These are phyloP conservation scores for Stylosanthes scabra DNA, from an alignment of 331 rosid species.

Conservation along the genomic window DNA sequence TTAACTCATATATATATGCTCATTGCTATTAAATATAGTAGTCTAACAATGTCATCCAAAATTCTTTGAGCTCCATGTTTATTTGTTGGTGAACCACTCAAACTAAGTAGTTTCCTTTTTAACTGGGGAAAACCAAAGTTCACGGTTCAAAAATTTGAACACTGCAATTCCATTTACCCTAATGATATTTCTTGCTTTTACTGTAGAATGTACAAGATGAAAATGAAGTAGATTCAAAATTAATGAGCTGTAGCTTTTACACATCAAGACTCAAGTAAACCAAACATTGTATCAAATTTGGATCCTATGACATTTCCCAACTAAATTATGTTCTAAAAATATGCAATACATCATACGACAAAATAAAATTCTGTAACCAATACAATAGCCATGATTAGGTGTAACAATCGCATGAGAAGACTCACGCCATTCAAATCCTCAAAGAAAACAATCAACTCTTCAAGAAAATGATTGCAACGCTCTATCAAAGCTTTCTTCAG, in stretches of 20 bases:
- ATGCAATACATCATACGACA: background rate
- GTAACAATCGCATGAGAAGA: slow-evolving; percentile 38
- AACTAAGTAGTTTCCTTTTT: background rate
- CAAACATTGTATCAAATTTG: slow-evolving; percentile 43
- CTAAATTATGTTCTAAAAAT: slow-evolving; percentile 38
- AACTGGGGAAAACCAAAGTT: background rate
- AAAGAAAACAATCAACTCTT: slow-evolving; percentile 40
- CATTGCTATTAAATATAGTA: background rate
- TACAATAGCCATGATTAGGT: slow-evolving; percentile 35
- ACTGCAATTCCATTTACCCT: background rate
- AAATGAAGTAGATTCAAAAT: slow-evolving; percentile 39
- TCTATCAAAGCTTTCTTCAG: slow-evolving; percentile 91
- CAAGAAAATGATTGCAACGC: slow-evolving; percentile 82
- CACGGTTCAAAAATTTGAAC: background rate
- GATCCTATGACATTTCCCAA: slow-evolving; percentile 40
- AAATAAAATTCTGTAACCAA: slow-evolving; percentile 23
- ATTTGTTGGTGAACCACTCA: background rate
- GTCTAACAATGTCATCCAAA: background rate
- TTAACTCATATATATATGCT: background rate
- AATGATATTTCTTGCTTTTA: slow-evolving; percentile 10
- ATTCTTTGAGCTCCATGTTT: background rate
- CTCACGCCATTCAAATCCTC: slow-evolving; percentile 44
- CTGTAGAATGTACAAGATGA: slow-evolving; percentile 18
- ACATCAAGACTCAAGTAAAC: slow-evolving; percentile 40
- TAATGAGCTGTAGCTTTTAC: slow-evolving; percentile 43